Conservation (phyloP, 2,329 filamentous ascomycete genomes). For the Colletotrichum somersetense region DNA sequence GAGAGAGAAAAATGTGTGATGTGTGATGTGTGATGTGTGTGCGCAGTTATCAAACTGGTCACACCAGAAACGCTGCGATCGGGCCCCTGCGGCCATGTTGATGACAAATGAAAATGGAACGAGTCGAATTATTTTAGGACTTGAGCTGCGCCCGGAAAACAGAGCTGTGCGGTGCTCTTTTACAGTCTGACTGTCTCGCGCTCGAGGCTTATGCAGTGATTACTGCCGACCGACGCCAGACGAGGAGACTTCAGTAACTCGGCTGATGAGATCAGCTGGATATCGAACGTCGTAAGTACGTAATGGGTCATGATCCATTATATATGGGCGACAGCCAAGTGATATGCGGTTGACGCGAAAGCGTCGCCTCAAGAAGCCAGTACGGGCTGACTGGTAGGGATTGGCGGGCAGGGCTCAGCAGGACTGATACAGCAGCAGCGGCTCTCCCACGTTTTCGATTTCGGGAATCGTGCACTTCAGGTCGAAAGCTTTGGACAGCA, state of each 20-base stretch:
- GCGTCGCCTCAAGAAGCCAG: constrained; percentile 13
- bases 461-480: constrained; percentile 99
- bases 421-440: constrained; percentile 89
- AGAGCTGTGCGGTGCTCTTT: constrained; percentile 27
- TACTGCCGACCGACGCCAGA: constrained; percentile 6
- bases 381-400: constrained; percentile 11
- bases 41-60: constrained; percentile 28
- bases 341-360: neutral
- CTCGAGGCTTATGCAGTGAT: constrained; percentile 18
- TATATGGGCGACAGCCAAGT: constrained; percentile 27
- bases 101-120: constrained; percentile 34
- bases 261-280: constrained; percentile 33
- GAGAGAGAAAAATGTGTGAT: constrained; percentile 14
- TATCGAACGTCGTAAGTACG: constrained; percentile 41
- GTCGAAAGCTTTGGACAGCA: constrained; percentile 97
- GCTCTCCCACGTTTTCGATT: constrained; percentile 98
- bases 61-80: constrained; percentile 29
- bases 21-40: constrained; percentile 15
- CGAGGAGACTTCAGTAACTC: constrained; percentile 22
- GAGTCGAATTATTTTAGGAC: constrained; percentile 28
- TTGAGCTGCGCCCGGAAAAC: constrained; percentile 17
- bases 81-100: constrained; percentile 27
- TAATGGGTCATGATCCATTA: constrained; percentile 44
- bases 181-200: constrained; percentile 27
- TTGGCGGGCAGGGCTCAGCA: constrained; percentile 49